Conservation (phyloP, 305 asterid genomes). For the Fraxinus xanthoxyloides region DNA sequence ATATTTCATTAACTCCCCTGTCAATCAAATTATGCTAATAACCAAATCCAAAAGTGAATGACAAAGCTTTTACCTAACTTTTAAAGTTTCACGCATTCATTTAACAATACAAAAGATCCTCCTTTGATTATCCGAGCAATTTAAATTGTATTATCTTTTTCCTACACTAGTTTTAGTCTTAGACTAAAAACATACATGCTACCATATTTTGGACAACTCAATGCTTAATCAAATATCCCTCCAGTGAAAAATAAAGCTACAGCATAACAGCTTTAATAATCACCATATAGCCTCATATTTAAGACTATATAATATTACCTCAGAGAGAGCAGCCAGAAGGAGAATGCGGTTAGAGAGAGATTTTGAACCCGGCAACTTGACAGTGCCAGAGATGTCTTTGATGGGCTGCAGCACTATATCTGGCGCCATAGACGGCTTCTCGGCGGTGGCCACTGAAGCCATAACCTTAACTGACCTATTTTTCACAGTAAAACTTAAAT, state of each 20-base stretch:
- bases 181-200: not conserved
- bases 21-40: not conserved
- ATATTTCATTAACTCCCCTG: not conserved
- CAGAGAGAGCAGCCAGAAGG: constrained; percentile 93
- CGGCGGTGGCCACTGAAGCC: constrained; percentile 71
- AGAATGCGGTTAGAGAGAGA: constrained; percentile 94
- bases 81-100: not conserved
- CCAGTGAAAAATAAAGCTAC: not conserved
- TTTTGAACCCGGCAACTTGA: constrained; percentile 93
- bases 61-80: not conserved
- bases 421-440: constrained; percentile 77
- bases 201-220: not conserved
- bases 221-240: not conserved
- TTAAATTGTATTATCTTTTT: not conserved
- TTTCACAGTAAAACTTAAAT: constrained; percentile 37
- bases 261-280: not conserved
- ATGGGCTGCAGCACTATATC: constrained; percentile 89
- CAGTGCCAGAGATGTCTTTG: constrained; percentile 79
- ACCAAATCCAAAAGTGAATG: not conserved
- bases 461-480: constrained; percentile 38
- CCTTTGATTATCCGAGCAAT: not conserved
- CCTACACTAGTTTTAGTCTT: not conserved
- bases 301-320: constrained; percentile 44
- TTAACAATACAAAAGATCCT: not conserved
- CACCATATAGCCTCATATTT: not conserved